Evolutionary conservation across 768 basidiomycete genomes (phyloP).

Genomic region (Lactarius evosmus): DNA sequence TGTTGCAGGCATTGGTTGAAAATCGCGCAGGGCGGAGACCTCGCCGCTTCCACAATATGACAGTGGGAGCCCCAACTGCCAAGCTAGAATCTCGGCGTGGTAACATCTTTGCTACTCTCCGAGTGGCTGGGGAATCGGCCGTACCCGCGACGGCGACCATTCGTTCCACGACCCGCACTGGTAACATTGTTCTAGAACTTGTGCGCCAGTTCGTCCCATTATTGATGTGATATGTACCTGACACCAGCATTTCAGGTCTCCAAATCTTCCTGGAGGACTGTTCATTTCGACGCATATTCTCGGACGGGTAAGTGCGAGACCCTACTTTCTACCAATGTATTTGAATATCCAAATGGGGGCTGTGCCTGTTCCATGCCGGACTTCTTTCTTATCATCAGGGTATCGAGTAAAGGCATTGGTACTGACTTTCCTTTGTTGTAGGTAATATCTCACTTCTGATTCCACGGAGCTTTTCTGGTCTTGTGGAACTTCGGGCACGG

Average conservation of each 20-base stretch:
- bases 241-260: slow-evolving; percentile 10
- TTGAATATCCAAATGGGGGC: slow-evolving; percentile 15
- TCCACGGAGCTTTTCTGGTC: slow-evolving; percentile 25
- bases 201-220: slow-evolving; percentile 5
- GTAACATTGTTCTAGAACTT: slow-evolving; percentile 24
- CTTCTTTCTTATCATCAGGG: slow-evolving; percentile 15
- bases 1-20: slow-evolving; percentile 6
- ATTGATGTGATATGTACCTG: background rate
- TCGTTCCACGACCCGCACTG: slow-evolving; percentile 10
- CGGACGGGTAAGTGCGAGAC: slow-evolving; percentile 16
- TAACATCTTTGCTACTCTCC: slow-evolving; percentile 12
- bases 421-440: slow-evolving; percentile 22
- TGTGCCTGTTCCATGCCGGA: background rate
- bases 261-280: slow-evolving; percentile 11
- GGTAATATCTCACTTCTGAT: slow-evolving; percentile 25
- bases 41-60: slow-evolving; percentile 10
- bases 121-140: slow-evolving; percentile 9
- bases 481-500: slow-evolving; percentile 21
- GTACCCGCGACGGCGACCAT: slow-evolving; percentile 13
- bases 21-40: slow-evolving; percentile 14
- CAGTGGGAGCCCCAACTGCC: slow-evolving; percentile 15
- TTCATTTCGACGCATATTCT: slow-evolving; percentile 24
- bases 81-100: slow-evolving; percentile 16
- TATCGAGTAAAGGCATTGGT: slow-evolving; percentile 7
- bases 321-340: background rate